Base-by-base conservation (phyloP, 306 rosid species). In the Calophaca sinica region DNA sequence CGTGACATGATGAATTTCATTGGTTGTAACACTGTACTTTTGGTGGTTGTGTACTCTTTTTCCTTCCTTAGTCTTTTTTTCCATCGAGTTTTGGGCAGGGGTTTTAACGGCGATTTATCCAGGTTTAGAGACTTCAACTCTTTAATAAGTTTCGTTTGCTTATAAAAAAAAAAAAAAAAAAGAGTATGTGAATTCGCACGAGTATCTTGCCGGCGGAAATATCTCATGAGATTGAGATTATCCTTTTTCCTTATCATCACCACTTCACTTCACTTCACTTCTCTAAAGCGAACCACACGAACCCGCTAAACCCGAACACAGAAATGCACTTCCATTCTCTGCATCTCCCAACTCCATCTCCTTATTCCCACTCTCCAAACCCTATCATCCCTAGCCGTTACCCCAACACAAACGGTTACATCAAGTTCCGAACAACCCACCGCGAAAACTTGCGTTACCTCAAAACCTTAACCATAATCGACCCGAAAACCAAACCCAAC, bases 361-460 rank as follows among this genome's bases (percentile, higher is more conserved):
- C 86, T 13, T 65, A 86, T 7, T 33, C 75, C 45, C 58, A 9
- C 14, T 38, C 74, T 60, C 45, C 63, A 38, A 53, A 46, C 72
- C 0, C 7, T 12, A 7, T 46, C 7, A 31, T 1, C 26, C 12
- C 67, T 6, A 65, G 31, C 70, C 69, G 45, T 62, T 1, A 2
- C 1, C 70, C 75, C 9, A 68, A 77, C 75, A 11, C 44, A 28
- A 68, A n/a, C 54, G 76, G 70, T 77, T 89, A 83, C 88, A 68
- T 91, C 81, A 91, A 91, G 69, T 94, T 91, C 85, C 88, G 83
- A 12, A 91, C 97, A 5, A 50, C 87, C 51, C 82, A 91, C 88
- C 86, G 82, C 41, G 88, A 91, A 63, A 91, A 91, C 60, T 88
- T 94, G 61, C 96, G 94, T 2, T 86, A 89, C 80, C 98, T 94